A percentile compares a stretch with the other conserved stretches of the same genome.
These are phyloP conservation scores for Ophiostoma himal-ulmi DNA, from an alignment of 2,329 filamentous ascomycete genomes.

Conservation along the genomic window DNA sequence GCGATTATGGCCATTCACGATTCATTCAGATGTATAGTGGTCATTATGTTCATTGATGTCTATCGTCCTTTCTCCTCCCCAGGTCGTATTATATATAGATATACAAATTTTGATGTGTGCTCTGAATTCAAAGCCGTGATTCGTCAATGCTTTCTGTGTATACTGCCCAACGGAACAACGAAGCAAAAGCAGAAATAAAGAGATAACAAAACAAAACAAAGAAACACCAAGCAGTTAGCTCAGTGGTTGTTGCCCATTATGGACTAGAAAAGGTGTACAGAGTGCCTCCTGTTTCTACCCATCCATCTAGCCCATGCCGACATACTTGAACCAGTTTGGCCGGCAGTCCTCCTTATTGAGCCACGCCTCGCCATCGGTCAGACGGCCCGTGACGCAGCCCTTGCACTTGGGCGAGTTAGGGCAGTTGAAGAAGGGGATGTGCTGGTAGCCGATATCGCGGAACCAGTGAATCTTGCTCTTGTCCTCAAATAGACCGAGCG, in stretches of 20 bases:
- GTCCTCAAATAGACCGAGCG: slow-evolving; percentile 86
- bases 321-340: slow-evolving; percentile 95
- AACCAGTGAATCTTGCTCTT: slow-evolving; percentile 93
- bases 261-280: neutral
- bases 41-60: slow-evolving; percentile 5
- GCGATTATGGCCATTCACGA: neutral
- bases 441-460: slow-evolving; percentile 97
- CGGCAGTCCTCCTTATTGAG: slow-evolving; percentile 88
- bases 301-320: slow-evolving; percentile 60
- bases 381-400: slow-evolving; percentile 69
- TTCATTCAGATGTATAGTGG: neutral
- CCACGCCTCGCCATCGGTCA: slow-evolving; percentile 83
- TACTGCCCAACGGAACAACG: neutral
- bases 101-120: neutral
- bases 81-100: neutral
- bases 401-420: slow-evolving; percentile 88
- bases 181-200: neutral
- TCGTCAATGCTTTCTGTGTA: neutral
- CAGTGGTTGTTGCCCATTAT: neutral
- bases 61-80: neutral
- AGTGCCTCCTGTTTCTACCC: neutral
- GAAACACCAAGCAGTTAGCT: neutral
- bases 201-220: neutral
- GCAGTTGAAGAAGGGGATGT: slow-evolving; percentile 98
- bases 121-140: neutral